Base-by-base conservation (phyloP, 1,284 basidiomycete genomes). In the Trichosporon sp. region DNA sequence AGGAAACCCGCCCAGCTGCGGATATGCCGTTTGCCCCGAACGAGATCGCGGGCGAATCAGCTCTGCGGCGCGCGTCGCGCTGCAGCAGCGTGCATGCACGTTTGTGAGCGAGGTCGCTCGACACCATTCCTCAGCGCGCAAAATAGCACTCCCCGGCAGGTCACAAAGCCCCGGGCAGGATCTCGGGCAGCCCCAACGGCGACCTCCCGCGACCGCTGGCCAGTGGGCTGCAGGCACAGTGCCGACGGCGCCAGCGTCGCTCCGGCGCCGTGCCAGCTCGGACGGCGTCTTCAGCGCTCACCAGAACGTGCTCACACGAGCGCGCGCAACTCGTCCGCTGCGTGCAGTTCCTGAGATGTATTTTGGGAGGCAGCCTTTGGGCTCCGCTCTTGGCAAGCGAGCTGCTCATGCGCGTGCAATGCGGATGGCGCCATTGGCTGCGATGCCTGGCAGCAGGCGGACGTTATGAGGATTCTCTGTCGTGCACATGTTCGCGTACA, bases 261-360 rank as follows among this genome's bases (percentile, higher is more conserved):
- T 42, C 38, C 38, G 38, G 38, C 38, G 18, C 38, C 38, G 38
- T 42, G 38, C 38, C 38, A 42, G 15, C 38, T 42, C 23, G 11
- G 25, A 25, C 51, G 13, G 51, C 27, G 51, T 56, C 51, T 56
- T 29, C 8, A 56, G 12, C 2, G 13, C n/a, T n/a, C n/a, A n/a
- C n/a, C 56, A 60, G 56, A 60, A 60, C 56, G 56, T 60, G 56
- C 56, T 60, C 56, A 60, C 56, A 60, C 56, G 56, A 60, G 31
- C 56, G 27, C 29, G 15, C 56, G 56, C 56, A 23, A 58, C 56
- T 60, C 29, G 56, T 60, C 27, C 56, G 6, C 56, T 4, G 38
- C 38, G 38, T 42, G 15, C 15, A 13, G 38, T 1, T n/a, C 25
- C 27, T 31, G 27, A 25, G 56, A 18, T 58, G 12, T 58, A 58